Evolutionary conservation across 2,329 filamentous ascomycete genomes (phyloP), one percentile per base, ranked within the genome.

Genomic region (Aureobasidium leucospermi): DNA sequence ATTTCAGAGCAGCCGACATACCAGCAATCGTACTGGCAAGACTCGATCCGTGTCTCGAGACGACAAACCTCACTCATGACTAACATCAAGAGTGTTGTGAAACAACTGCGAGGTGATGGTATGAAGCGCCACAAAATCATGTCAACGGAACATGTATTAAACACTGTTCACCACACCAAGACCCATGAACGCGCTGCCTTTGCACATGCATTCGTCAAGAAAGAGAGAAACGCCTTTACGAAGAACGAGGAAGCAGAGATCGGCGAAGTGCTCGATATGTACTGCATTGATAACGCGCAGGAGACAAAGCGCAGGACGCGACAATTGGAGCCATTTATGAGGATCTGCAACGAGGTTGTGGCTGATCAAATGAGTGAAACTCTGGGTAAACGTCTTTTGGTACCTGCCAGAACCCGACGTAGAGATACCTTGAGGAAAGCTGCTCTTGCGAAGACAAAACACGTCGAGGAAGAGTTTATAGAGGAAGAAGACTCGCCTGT

Each of bases 181-280:
- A 23, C 34, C 6, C 41, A 56, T 29, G 52, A 29, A 16, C 13
- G 15, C 13, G 52, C 52, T 23, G 52, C 52, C 6, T 56, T 56
- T 38, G 41, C 52, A 38, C n/a, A 56, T 56, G 52, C 52, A 8
- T 56, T 46, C 15, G 39, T 56, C 16, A 56, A 56, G 32, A 6
- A 45, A 13, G 46, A 46, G 41, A 45, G 31, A 13, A 56, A 56
- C 19, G 52, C 39, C 28, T 38, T 56, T 31, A 56, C 29, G 8
- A n/a, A n/a, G 16, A n/a, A 56, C 6, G 41, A 56, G 2, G 10
- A n/a, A 4, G 31, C 41, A 10, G 38, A 45, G 7, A 34, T 56
- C n/a, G 16, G 31, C 16, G 31, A 38, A 15, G 39, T 56, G 28
- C 6, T 45, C 3, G 31, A 34, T 10, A 10, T 23, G 13, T 36